Base-by-base conservation (phyloP, 345 rosid genomes). In the Rhodomyrtus tomentosa region DNA sequence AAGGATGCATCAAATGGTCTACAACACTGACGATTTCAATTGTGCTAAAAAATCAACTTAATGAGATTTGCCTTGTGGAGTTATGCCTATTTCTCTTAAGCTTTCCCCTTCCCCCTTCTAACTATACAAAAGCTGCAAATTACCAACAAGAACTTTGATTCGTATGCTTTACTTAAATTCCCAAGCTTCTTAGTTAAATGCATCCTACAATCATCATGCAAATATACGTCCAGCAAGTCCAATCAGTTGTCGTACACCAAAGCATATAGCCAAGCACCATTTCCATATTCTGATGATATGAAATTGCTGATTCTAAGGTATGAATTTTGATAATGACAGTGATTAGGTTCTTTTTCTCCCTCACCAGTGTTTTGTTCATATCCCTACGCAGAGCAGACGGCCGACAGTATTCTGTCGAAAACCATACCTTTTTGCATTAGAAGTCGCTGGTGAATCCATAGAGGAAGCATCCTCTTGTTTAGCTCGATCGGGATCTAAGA, bases 381-480 rank as follows among this genome's bases (percentile, higher is more conserved):
- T 79, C n/a, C 49, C 55, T 1, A 52, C 3, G 62, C 18, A 24
- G 32, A 38, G 32, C 18, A 38, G 40, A 50, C 81, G 7, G 53
- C 21, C 55, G 45, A 55, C 22, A 8, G 10, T 62, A 50, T 68
- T 32, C 54, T 12, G 52, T 27, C 52, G 49, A 87, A 27, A 62
- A 87, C 24, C 12, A 15, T 91, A 91, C 93, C 93, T 88, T 87
- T 90, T 85, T 81, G 81, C 84, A 83, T 85, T 62, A 53, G 86
- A 82, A 32, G 88, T 45, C 15, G 80, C 29, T 42, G 87, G 55
- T 52, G 68, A 59, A 83, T n/a, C 83, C 40, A 22, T 59, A 29
- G 76, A 51, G 32, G 86, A 80, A 79, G 84, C 82, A 82, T 92
- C 88, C 50, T 88, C 89, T 85, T 83, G 87, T 59, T 74, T 88